Evolutionary conservation across 2,329 filamentous ascomycete genomes (phyloP).

Genomic region (Scedosporium dehoogii): DNA sequence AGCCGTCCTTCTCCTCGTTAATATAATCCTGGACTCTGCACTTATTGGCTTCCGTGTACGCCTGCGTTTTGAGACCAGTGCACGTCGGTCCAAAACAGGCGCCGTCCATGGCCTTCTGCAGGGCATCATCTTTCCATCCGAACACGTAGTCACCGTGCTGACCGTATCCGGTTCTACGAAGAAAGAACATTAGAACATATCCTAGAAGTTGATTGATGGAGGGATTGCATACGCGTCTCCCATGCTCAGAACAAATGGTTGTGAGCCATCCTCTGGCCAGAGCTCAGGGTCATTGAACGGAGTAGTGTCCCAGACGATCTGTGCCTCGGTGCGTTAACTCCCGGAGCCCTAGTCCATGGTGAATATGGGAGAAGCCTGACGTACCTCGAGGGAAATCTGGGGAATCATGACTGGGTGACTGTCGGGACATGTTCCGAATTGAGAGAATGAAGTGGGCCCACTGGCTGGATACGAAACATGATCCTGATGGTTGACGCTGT

Average conservation of each 20-base stretch:
- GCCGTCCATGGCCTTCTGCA: conserved; percentile 21
- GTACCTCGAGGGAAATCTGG: conserved; percentile 24
- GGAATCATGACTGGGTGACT: conserved; percentile 27
- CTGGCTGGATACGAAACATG: conserved; percentile 30
- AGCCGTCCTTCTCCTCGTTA: conserved; percentile 21
- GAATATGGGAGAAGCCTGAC: conserved; percentile 7
- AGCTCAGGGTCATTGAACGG: conserved; percentile 24
- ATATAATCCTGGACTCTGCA: conserved; percentile 20
- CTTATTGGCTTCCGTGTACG: conserved; percentile 20
- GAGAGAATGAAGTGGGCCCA: conserved; percentile 25
- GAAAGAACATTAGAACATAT: not conserved
- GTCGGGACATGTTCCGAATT: conserved; percentile 19
- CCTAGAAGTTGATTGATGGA: not conserved
- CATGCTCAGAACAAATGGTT: conserved; percentile 23
- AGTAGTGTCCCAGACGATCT: conserved; percentile 27
- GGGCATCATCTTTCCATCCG: conserved; percentile 28
- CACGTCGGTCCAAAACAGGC: conserved; percentile 12
- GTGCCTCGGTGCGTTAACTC: not conserved
- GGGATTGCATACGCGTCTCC: conserved; percentile 13
- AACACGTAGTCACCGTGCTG: conserved; percentile 28
- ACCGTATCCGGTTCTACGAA: conserved; percentile 20
- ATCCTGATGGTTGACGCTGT: conserved; percentile 29
- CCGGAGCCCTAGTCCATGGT: not conserved
- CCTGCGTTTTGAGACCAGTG: conserved; percentile 19
- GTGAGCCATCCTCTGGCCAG: conserved; percentile 25